These are phyloP conservation scores for Leucosporidium scottii DNA, from an alignment of 768 basidiomycete species.

Conservation along the genomic window DNA sequence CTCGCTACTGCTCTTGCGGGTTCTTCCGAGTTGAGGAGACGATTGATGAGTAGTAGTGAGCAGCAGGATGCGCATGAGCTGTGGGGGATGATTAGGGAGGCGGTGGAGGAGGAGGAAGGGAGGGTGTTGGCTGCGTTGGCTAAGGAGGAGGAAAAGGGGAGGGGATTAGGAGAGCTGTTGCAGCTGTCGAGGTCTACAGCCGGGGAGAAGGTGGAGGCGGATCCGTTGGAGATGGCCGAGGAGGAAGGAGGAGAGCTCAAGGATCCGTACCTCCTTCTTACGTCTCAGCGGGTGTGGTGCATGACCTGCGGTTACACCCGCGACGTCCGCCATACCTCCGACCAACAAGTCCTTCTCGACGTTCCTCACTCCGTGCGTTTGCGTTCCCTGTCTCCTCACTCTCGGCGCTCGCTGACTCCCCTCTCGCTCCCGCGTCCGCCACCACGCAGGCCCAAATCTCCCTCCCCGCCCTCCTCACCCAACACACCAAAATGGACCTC, in stretches of 20 bases:
- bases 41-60: conserved; percentile 52
- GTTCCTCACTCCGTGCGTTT: conserved; percentile 59
- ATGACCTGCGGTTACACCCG: conserved; percentile 76
- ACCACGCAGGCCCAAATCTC: conserved; percentile 49
- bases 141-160: conserved; percentile 11
- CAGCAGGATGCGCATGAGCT: conserved; percentile 98
- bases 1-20: conserved; percentile 31
- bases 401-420: background rate
- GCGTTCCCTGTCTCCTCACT: background rate
- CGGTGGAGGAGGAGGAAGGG: conserved; percentile 72
- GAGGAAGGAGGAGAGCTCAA: conserved; percentile 39
- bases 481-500: conserved; percentile 81
- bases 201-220: background rate
- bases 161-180: background rate
- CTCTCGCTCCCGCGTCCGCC: too few relatives aligned
- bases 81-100: conserved; percentile 88
- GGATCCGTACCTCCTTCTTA: conserved; percentile 80
- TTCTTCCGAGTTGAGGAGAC: conserved; percentile 10
- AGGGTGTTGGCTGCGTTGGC: conserved; percentile 53
- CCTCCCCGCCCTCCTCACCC: conserved; percentile 73
- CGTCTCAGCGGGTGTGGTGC: conserved; percentile 82
- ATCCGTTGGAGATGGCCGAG: background rate
- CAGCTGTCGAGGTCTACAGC: background rate
- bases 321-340: conserved; percentile 75
- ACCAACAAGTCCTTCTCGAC: conserved; percentile 76